Evolutionary conservation across 1,139 yeast species (phyloP).

Genomic region (Taphrina betulina): DNA sequence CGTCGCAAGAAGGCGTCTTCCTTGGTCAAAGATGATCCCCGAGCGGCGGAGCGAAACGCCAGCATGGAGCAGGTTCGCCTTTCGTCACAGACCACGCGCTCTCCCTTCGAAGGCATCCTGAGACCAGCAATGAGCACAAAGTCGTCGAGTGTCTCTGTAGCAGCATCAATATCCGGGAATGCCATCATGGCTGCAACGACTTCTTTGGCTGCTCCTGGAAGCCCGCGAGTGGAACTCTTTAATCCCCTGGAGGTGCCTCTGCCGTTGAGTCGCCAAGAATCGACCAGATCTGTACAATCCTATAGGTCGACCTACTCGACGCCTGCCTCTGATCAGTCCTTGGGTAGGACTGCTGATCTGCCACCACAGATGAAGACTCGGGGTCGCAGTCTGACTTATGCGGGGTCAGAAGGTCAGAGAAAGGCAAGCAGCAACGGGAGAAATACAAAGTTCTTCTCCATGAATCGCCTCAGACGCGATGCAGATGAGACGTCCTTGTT

Average conservation of each 20-base stretch:
- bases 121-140: constrained; percentile 16
- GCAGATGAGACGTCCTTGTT: constrained; percentile 8
- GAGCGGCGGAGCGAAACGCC: background rate
- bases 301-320: constrained; percentile 16
- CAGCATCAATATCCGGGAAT: constrained; percentile 1
- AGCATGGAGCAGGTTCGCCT: constrained; percentile 9
- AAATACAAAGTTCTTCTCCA: constrained; percentile 21
- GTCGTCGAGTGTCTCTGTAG: constrained; percentile 5
- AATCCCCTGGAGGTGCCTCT: constrained; percentile 10
- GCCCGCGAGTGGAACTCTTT: constrained; percentile 10
- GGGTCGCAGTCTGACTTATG: constrained; percentile 28
- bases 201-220: constrained; percentile 24
- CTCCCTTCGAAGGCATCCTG: constrained; percentile 20
- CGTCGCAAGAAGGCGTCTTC: constrained; percentile 15
- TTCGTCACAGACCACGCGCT: constrained; percentile 19
- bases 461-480: constrained; percentile 14
- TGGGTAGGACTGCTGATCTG: background rate
- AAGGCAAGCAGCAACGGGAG: background rate
- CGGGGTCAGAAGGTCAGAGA: constrained; percentile 12
- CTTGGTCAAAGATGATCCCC: background rate
- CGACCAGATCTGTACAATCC: constrained; percentile 8
- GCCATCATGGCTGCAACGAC: constrained; percentile 21
- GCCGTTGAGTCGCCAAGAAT: background rate
- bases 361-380: background rate
- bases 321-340: constrained; percentile 10